Conservation (phyloP, 164 flowering plant species). For the Protea cynaroides region DNA sequence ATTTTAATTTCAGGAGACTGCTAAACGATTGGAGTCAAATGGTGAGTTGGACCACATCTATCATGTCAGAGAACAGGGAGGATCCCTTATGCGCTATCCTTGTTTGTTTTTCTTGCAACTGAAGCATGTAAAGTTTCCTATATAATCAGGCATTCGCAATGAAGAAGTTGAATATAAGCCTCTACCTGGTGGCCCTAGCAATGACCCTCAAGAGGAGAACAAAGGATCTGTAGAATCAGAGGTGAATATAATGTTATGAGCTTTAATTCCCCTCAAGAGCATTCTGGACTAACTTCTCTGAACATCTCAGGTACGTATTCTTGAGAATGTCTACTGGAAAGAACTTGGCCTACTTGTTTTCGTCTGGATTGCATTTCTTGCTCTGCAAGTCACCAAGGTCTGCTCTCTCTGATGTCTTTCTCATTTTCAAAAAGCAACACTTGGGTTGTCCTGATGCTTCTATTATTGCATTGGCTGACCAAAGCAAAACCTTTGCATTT, state of each 20-base stretch:
- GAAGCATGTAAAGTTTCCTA: background rate
- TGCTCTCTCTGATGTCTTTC: background rate
- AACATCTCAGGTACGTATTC: conserved; percentile 46
- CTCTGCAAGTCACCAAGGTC: conserved; percentile 78
- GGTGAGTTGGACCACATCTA: conserved; percentile 33
- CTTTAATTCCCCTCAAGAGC: background rate
- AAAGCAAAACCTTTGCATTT: conserved; percentile 14
- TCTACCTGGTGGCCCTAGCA: conserved; percentile 65
- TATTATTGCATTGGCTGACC: conserved; percentile 5
- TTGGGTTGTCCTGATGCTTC: background rate
- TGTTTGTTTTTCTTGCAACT: background rate
- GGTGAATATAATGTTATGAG: conserved; percentile 28
- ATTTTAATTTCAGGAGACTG: conserved; percentile 65
- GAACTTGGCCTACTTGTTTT: conserved; percentile 81
- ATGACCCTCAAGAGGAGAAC: conserved; percentile 20
- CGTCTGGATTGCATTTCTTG: conserved; percentile 89
- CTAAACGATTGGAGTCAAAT: conserved; percentile 42
- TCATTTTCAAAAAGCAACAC: background rate
- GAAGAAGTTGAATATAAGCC: conserved; percentile 66
- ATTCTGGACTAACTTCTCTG: conserved; percentile 12
- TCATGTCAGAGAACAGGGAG: too few relatives aligned
- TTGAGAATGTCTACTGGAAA: conserved; percentile 87
- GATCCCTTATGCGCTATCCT: too few relatives aligned
- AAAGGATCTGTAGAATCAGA: conserved; percentile 27
- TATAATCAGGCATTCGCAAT: conserved; percentile 26